Evolutionary conservation across 495 filamentous ascomycete species (phyloP), one percentile per base, ranked within the genome.

Genomic region (Clavariopsis aquatica): DNA sequence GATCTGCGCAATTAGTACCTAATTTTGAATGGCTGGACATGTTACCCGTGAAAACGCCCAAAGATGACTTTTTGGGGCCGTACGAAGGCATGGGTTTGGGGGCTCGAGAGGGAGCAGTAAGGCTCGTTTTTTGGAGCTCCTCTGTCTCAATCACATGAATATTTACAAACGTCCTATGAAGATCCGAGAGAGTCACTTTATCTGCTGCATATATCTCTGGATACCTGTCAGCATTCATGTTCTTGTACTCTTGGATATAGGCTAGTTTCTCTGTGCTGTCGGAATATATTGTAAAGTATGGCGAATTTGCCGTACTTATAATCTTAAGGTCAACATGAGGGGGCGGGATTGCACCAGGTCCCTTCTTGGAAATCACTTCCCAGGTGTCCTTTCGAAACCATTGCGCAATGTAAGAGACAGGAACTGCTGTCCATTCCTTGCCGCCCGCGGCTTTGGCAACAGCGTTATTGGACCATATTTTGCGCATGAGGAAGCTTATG

Each of bases 311-410:
- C 38, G 8, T 43, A 43, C 38, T 43, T 43, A 43, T 43, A 17
- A 70, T 26, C 23, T 62, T 63, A 24, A 69, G 45, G 15, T 36
- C 43, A 17, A 60, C 23, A 15, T 28, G 20, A 22, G 67, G 62
- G 9, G 57, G 58, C 4, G 45, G 31, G 34, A 70, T 47, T 2
- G 52, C 63, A 19, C 17, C 17, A 2, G 67, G 67, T 0, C 67
- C 67, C 12, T 51, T 9, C 45, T 63, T n/a, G 10, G 27, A 27
- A 52, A 70, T 66, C 10, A 24, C n/a, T 12, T 45, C 34, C 67
- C 67, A 70, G 1, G 67, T 70, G 4, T 55, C 52, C 23, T 47
- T 62, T 19, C 36, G 67, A 24, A 70, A 70, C 67, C 67, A 70
- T 31, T 66, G 62, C 2, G 57, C 53, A 38, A 66, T 28, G 57